Percentiles rank a stretch among this genome's conserved stretches.
Conservation (phyloP, 2,329 filamentous ascomycete genomes). For the Aspergillus novoparasiticus region DNA sequence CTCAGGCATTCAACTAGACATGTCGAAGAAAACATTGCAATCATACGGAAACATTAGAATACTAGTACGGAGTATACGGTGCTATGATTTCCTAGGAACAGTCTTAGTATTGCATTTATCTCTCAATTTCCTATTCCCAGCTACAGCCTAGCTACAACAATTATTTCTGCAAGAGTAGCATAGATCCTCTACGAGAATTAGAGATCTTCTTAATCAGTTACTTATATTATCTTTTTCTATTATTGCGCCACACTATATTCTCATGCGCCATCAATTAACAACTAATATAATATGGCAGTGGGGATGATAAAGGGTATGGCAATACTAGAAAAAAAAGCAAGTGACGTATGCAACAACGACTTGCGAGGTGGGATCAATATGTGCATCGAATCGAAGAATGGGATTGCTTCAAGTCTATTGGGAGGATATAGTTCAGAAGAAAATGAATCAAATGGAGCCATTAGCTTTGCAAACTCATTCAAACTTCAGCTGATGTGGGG, state of each 20-base stretch:
- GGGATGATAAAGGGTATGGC: neutral
- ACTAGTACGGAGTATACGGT: too few relatives aligned
- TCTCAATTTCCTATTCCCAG: neutral
- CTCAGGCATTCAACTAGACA: constrained; percentile 13
- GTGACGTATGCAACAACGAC: constrained; percentile 1
- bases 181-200: neutral
- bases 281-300: neutral
- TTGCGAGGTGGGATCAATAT: constrained; percentile 11
- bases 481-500: constrained; percentile 26
- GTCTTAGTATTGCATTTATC: too few relatives aligned
- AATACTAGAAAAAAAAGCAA: neutral
- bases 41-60: neutral
- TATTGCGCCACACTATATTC: neutral
- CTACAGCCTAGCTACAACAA: neutral
- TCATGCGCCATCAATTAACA: neutral
- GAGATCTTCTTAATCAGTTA: neutral
- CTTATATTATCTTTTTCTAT: neutral
- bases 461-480: constrained; percentile 21
- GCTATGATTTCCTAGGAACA: too few relatives aligned
- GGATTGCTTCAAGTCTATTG: constrained; percentile 23
- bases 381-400: constrained; percentile 20
- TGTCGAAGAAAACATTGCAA: neutral
- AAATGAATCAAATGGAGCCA: constrained; percentile 10
- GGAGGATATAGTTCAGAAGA: constrained; percentile 13
- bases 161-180: neutral